A percentile compares a stretch with the other conserved stretches of the same genome.
phyloP scores from a whole-genome alignment of 352 stramenopile species.

The Phytophthora citricola region DNA sequence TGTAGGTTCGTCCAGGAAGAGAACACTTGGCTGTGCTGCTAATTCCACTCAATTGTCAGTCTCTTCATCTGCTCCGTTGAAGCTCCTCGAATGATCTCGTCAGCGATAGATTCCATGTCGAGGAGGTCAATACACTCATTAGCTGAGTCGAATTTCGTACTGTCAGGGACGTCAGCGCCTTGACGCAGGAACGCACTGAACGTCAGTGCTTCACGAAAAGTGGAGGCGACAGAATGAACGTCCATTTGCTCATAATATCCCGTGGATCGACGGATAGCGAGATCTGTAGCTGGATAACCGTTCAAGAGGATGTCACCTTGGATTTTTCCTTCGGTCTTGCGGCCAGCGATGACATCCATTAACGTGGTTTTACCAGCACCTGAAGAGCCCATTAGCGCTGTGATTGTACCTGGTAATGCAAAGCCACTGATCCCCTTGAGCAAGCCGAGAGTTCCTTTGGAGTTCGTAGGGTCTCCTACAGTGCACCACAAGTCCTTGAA shows the following conservation, averaged over 20 bases:
- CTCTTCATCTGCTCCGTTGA: constrained; percentile 66
- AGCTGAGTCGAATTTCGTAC: constrained; percentile 10
- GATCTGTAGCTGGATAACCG: constrained; percentile 31
- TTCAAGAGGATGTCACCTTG: too few species aligned
- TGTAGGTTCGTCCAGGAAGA: constrained; percentile 92
- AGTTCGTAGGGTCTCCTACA: constrained; percentile 39
- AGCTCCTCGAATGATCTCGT: constrained; percentile 51
- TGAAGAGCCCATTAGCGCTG: constrained; percentile 33
- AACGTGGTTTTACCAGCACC: constrained; percentile 31
- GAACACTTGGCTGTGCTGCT: constrained; percentile 82
- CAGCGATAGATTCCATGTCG: constrained; percentile 41
- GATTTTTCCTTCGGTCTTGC: too few species aligned
- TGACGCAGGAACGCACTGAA: too few species aligned
- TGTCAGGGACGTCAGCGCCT: too few species aligned
- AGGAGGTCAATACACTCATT: constrained; percentile 54
- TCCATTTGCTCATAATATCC: constrained; percentile 23
- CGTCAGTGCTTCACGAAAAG: too few species aligned
- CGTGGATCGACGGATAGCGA: constrained; percentile 45
- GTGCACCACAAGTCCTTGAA: constrained; percentile 62
- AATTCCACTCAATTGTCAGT: constrained; percentile 71
- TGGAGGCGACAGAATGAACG: constrained; percentile 7
- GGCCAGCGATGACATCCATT: constrained; percentile 13
- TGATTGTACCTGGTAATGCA: constrained; percentile 27
- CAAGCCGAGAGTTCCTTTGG: constrained; percentile 45
- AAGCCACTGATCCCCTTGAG: constrained; percentile 54